phyloP scores from a whole-genome alignment of 306 rosid genomes.

The Echinosophora koreensis region DNA sequence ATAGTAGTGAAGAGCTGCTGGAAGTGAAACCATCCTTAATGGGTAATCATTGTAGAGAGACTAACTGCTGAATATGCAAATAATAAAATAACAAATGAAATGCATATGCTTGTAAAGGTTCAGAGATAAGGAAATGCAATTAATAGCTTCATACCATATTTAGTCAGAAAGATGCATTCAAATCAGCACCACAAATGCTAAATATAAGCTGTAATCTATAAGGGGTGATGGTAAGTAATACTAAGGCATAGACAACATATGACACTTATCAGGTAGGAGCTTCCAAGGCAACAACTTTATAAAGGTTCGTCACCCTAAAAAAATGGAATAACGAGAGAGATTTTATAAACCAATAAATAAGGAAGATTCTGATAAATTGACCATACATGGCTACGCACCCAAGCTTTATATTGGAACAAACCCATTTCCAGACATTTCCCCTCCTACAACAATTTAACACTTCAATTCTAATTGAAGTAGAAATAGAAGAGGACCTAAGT shows the following conservation, averaged over 20 bases:
- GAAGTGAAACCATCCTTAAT: not conserved
- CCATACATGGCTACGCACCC: not conserved
- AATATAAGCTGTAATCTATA: no score
- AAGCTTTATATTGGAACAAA: conserved; percentile 7
- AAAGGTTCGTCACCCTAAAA: not conserved
- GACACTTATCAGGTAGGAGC: not conserved
- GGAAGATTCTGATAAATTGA: conserved; percentile 24
- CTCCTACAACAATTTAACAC: conserved; percentile 4
- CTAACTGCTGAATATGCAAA: not conserved
- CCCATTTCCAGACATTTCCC: no score
- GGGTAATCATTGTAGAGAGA: not conserved
- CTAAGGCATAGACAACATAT: not conserved
- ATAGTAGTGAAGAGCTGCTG: not conserved
- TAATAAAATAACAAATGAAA: not conserved
- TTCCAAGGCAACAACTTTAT: no score
- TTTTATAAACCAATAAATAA: conserved; percentile 5
- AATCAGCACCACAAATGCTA: no score
- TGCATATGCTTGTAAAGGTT: not conserved
- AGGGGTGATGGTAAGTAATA: no score
- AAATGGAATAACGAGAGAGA: conserved; percentile 17
- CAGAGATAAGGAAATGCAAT: not conserved
- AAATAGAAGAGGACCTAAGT: conserved; percentile 31
- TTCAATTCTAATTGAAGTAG: conserved; percentile 10
- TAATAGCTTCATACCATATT: conserved; percentile 16
- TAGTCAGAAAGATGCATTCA: conserved; percentile 8